Percentiles rank a stretch among this genome's conserved stretches.
phyloP scores from a whole-genome alignment of 2,329 filamentous ascomycete species.

The Aspergillus eucalypticola region DNA sequence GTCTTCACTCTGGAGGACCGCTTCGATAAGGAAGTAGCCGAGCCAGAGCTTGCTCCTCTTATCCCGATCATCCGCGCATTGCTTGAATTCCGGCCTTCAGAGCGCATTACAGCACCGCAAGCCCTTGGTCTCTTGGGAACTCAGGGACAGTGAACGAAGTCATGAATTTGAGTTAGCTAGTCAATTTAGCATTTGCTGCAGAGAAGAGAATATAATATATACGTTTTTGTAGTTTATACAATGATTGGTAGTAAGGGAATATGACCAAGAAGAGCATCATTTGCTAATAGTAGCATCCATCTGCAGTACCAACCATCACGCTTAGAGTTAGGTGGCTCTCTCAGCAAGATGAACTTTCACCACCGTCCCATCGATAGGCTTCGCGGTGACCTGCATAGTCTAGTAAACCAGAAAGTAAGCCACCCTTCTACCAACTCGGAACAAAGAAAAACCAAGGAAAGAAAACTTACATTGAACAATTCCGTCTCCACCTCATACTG shows the following conservation, averaged over 20 bases:
- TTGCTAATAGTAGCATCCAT: background rate
- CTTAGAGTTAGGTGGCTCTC: background rate
- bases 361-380: slow-evolving; percentile 12
- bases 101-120: background rate
- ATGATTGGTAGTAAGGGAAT: background rate
- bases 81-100: background rate
- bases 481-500: slow-evolving; percentile 13
- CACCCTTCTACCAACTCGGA: background rate
- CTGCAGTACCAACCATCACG: background rate
- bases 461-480: slow-evolving; percentile 17
- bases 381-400: slow-evolving; percentile 19
- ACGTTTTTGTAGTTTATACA: background rate
- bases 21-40: background rate
- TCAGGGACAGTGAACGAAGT: too few relatives aligned
- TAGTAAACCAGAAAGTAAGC: background rate
- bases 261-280: background rate
- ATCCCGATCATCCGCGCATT: background rate
- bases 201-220: background rate
- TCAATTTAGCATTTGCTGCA: background rate
- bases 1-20: background rate
- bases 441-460: background rate
- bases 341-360: background rate
- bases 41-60: background rate
- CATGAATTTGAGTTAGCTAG: background rate
- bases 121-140: background rate